These are phyloP conservation scores for Paulownia fortunei DNA, from an alignment of 257 asterid genomes.

Conservation along the genomic window DNA sequence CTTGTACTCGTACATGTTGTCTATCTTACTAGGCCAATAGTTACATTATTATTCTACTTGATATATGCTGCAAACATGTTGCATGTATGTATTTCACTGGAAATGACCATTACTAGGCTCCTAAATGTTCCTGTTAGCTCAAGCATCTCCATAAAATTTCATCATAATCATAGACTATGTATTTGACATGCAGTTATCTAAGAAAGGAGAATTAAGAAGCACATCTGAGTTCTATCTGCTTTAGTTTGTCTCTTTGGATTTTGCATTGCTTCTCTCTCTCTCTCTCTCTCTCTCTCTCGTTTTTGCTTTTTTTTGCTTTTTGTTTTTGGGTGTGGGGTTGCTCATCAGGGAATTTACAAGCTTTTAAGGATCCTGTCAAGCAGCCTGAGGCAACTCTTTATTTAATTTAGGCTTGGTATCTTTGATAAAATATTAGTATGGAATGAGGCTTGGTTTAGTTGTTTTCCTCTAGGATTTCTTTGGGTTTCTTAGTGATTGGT, in stretches of 20 bases:
- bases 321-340: neutral
- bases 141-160: neutral
- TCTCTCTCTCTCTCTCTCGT: conserved; percentile 10
- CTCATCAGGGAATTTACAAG: neutral
- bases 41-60: conserved; percentile 17
- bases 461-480: conserved; percentile 1
- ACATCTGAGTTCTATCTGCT: neutral
- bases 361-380: conserved; percentile 14
- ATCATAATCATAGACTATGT: neutral
- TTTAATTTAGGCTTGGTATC: neutral
- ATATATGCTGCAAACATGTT: conserved; percentile 14
- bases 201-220: neutral
- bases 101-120: conserved; percentile 14
- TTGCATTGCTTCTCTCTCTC: neutral
- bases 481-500: neutral
- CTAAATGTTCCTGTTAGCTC: conserved; percentile 3
- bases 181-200: neutral
- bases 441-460: conserved; percentile 10
- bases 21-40: conserved; percentile 14
- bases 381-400: neutral
- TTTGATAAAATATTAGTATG: neutral
- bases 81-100: conserved; percentile 7
- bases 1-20: conserved; percentile 10
- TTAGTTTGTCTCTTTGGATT: conserved; percentile 2
- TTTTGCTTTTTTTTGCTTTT: neutral